Base-by-base conservation (phyloP, 2,329 filamentous ascomycete species). In the Apiospora phragmitis region DNA sequence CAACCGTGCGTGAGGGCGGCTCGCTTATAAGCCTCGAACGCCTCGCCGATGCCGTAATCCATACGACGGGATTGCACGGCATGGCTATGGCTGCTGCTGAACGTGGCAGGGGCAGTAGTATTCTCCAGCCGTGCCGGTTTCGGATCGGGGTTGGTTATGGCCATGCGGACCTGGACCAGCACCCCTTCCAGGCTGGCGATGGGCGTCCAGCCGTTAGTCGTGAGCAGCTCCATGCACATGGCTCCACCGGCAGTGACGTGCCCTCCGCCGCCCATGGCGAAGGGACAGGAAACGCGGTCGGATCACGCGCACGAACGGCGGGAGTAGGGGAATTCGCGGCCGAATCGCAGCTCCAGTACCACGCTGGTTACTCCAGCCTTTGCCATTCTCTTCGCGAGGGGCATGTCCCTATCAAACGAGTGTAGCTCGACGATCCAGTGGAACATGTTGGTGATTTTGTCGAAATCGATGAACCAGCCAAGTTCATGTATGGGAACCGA, bases 401-500 rank as follows among this genome's bases (percentile, higher is more conserved):
- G 93, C 0, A 96, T 85, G 1, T 82, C 79, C 0, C 83, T 73
- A 32, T 94, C 91, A 76, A 97, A 97, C 59, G 91, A 93, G 79
- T 97, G 95, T 1, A 98, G 84, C 79, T 97, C 93, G 7, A 97
- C 90, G 71, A 97, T 94, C 94, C 94, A 97, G 77, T 97, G 94
- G 77, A 96, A 97, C 72, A 94, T 86, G 76, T 95, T 97, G 29
- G 83, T 87, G 47, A 95, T 84, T 67, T 89, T 87, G 7, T 84
- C 82, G 66, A 87, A 85, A 76, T 97, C 88, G 70, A 97, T 90
- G 77, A 94, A 94, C 94, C 94, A 97, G 21, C 95, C 95, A 0
- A 97, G 86, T 71, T 92, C 88, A 71, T 91, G 86, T 1, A 89
- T 79, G 0, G 89, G 87, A 0, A 86, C 89, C 14, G 79, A 83